phyloP scores from a whole-genome alignment of 2,329 filamentous ascomycete genomes.

The Madurella mycetomatis region DNA sequence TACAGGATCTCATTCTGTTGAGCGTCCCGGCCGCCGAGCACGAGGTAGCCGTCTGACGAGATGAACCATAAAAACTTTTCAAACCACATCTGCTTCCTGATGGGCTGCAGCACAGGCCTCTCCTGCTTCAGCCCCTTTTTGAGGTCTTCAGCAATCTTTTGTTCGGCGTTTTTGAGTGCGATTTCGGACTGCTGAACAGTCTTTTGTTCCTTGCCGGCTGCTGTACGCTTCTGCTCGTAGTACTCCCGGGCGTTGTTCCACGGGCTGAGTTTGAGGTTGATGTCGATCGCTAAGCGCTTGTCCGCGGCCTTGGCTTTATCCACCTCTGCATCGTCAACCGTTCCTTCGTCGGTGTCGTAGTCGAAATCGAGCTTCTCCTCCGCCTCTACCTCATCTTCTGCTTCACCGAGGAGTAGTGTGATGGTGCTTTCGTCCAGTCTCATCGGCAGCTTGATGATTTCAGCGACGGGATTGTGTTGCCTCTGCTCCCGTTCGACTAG shows the following conservation, averaged over 20 bases:
- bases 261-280: conserved; percentile 75
- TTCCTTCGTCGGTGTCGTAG: conserved; percentile 62
- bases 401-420: conserved; percentile 72
- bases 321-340: conserved; percentile 32
- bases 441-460: conserved; percentile 79
- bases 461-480: conserved; percentile 76
- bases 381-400: conserved; percentile 52
- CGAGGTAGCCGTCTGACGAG: conserved; percentile 90
- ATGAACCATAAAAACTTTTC: conserved; percentile 97
- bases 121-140: conserved; percentile 88
- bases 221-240: conserved; percentile 81
- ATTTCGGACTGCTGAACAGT: conserved; percentile 75
- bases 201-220: conserved; percentile 81
- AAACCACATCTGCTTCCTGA: conserved; percentile 86
- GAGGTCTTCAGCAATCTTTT: conserved; percentile 79
- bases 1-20: conserved; percentile 94
- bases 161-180: conserved; percentile 84
- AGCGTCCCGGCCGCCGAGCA: conserved; percentile 81
- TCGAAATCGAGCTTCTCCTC: conserved; percentile 41
- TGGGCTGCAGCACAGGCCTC: conserved; percentile 77
- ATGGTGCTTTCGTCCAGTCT: conserved; percentile 88
- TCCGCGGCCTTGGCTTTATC: conserved; percentile 42
- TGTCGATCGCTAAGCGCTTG: conserved; percentile 67
- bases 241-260: conserved; percentile 91
- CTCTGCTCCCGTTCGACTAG: conserved; percentile 84